Conservation (phyloP, 106 monocot species). For the Amphibolis antarctica region DNA sequence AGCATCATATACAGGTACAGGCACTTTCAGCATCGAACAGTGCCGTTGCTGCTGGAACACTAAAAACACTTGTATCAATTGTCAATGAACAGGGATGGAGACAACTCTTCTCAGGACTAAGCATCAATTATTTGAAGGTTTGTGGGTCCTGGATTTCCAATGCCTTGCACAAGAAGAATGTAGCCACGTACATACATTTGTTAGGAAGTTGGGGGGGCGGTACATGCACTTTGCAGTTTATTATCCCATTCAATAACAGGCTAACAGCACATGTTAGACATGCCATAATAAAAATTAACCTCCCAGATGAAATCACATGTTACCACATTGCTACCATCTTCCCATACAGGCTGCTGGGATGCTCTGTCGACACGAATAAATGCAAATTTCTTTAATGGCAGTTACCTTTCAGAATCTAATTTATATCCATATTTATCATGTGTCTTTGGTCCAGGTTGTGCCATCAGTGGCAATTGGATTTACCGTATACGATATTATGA, state of each 20-base stretch:
- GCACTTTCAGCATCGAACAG: conserved; percentile 27
- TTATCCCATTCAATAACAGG: background rate
- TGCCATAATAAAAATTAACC: background rate
- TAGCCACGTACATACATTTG: background rate
- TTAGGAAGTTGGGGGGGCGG: background rate
- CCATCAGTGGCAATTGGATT: conserved; percentile 95
- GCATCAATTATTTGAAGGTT: conserved; percentile 93
- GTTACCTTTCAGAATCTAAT: background rate
- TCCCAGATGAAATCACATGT: conserved; percentile 2
- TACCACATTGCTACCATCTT: background rate
- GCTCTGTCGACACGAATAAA: background rate
- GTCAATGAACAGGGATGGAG: conserved; percentile 60
- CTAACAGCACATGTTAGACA: background rate
- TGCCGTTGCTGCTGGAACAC: conserved; percentile 37
- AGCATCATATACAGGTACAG: conserved; percentile 43
- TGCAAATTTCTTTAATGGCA: background rate
- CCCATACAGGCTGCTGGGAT: background rate
- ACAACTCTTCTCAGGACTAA: conserved; percentile 79
- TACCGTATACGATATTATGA: conserved; percentile 85
- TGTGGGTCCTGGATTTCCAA: background rate
- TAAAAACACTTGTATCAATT: conserved; percentile 44
- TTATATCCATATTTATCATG: background rate
- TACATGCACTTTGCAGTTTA: background rate
- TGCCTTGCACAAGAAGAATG: background rate
- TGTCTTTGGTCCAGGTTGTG: conserved; percentile 39